Base-by-base conservation (phyloP, 768 basidiomycete species). In the Agrocybe praecox region DNA sequence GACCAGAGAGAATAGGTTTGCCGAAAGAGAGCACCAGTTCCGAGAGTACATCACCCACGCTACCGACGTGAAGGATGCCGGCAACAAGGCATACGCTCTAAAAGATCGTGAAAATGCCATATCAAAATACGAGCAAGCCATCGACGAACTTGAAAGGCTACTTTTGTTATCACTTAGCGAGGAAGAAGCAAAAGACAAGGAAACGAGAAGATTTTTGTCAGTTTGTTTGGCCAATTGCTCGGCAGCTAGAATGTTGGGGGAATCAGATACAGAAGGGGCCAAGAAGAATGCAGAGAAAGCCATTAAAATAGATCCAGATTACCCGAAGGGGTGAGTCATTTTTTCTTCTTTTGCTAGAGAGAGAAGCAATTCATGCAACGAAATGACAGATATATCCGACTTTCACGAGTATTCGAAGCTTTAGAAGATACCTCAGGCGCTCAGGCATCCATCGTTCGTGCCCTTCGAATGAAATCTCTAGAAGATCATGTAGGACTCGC, bases 311-410 rank as follows among this genome's bases (percentile, higher is more conserved):
- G 53, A 46, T n/a, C 26, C 49, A 22, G 40, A 46, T 5, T 56
- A 59, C 52, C 53, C 58, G 5, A 59, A 59, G 40, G 58, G 52
- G 58, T 55, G 32, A 40, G 33, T 42, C 26, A 29, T 29, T 29
- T 29, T 29, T 29, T 29, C 4, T 29, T 4, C 26, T 29, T n/a
- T n/a, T n/a, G n/a, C n/a, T n/a, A n/a, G n/a, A n/a, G 26, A 4
- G 26, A 4, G 9, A 29, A 29, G 26, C 26, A 29, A 5, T 29
- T 29, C 4, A 5, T 29, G 26, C 5, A 29, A 29, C 26, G 9
- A 29, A 29, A 29, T 29, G 23, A 15, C 32, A 59, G 58, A 9
- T 59, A 56, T 34, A 26, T 52, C 8, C 49, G 54, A 2, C 50
- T 55, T 33, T 45, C 53, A 40, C 53, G 54, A 12, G 58, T 53